Evolutionary conservation across 108 stramenopile genomes (phyloP).

Genomic region (Nannochloropsis oceanica): DNA sequence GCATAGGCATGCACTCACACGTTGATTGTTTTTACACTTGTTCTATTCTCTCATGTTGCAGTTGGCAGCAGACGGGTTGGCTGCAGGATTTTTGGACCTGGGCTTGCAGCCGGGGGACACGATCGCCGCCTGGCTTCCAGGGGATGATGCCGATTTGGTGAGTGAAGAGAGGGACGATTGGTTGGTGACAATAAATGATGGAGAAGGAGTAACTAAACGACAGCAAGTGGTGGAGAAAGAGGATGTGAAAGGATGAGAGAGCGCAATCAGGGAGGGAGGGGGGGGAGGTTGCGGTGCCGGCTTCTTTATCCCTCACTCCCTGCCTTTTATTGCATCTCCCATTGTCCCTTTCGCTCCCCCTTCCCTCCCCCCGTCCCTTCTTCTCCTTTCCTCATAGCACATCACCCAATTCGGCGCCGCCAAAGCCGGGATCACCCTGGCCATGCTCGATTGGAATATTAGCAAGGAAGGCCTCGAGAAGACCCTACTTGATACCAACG

Average conservation of each 20-base stretch:
- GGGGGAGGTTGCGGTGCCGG: no score
- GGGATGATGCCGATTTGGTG: neutral
- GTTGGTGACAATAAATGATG: no score
- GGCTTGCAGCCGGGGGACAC: slow-evolving; percentile 13
- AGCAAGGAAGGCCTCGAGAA: slow-evolving; percentile 7
- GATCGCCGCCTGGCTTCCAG: slow-evolving; percentile 21
- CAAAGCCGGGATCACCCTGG: slow-evolving; percentile 13
- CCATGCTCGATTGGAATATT: slow-evolving; percentile 12
- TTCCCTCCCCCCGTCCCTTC: neutral
- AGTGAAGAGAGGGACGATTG: neutral
- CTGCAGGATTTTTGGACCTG: neutral
- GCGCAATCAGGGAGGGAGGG: no score
- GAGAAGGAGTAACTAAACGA: neutral
- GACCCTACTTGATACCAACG: slow-evolving; percentile 10
- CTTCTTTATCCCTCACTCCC: no score
- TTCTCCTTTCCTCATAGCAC: slow-evolving; percentile 4
- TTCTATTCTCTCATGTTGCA: neutral
- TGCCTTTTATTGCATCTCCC: no score
- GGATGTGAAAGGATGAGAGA: neutral
- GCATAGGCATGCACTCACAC: no score
- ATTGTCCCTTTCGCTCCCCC: no score
- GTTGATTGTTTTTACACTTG: no score
- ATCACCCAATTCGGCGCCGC: slow-evolving; percentile 23
- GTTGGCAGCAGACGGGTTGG: neutral
- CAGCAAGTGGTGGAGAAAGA: neutral